Evolutionary conservation across 1,139 yeast species (phyloP).

Genomic region (Blastobotrys serpentis): DNA sequence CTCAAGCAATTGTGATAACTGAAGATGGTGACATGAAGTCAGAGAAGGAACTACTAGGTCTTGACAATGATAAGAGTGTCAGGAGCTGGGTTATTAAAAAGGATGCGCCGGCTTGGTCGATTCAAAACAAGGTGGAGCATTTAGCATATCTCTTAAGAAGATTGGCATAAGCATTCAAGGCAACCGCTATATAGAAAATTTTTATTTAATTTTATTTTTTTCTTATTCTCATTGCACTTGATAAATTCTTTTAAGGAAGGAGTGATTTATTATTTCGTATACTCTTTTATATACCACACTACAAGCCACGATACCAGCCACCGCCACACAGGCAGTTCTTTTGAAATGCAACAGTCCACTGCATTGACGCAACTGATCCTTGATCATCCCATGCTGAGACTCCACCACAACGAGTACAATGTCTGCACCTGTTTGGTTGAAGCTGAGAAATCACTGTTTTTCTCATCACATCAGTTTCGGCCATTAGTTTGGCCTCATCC

Average conservation of each 20-base stretch:
- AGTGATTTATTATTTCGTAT: constrained; percentile 4
- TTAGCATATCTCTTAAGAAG: constrained; percentile 32
- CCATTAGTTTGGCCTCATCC: constrained; percentile 8
- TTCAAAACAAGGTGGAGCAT: constrained; percentile 37
- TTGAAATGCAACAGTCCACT: constrained; percentile 74
- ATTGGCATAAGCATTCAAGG: not conserved
- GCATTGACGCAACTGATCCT: constrained; percentile 40
- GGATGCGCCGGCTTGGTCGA: constrained; percentile 30
- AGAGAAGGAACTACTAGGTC: constrained; percentile 36
- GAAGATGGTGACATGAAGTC: constrained; percentile 28
- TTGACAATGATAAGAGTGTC: constrained; percentile 22
- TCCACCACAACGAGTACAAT: constrained; percentile 69
- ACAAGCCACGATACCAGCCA: constrained; percentile 48
- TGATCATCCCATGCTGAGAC: constrained; percentile 47
- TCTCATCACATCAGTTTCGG: constrained; percentile 32
- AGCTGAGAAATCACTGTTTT: constrained; percentile 34
- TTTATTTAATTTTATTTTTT: not conserved
- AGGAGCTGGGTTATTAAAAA: constrained; percentile 15
- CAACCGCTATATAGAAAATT: too few relatives aligned
- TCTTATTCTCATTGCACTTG: not conserved
- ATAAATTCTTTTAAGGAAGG: not conserved
- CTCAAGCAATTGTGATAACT: constrained; percentile 19
- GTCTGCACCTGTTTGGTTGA: constrained; percentile 38
- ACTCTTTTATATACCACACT: too few relatives aligned
- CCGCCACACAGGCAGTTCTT: constrained; percentile 81